Percentiles rank a stretch among this genome's conserved stretches.
Conservation (phyloP, 345 rosid species). For the Mallotus nudiflorus region DNA sequence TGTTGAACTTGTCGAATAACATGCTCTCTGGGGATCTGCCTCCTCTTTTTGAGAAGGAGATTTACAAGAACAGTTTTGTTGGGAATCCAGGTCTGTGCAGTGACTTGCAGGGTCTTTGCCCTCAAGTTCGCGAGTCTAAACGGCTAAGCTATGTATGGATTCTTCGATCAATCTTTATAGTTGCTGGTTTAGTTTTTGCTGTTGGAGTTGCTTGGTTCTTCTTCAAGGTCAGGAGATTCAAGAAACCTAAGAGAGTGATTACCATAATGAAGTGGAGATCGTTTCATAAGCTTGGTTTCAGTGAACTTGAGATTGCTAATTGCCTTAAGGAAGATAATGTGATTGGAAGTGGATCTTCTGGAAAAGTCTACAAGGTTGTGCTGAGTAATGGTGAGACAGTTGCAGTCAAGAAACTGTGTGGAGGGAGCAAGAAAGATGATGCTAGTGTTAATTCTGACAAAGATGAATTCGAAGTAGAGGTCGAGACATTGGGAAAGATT, state of each 20-base stretch:
- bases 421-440: slow-evolving; percentile 38
- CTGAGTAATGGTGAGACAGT: slow-evolving; percentile 68
- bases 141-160: slow-evolving; percentile 54
- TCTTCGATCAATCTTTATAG: slow-evolving; percentile 52
- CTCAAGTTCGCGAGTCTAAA: slow-evolving; percentile 29
- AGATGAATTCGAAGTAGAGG: slow-evolving; percentile 70
- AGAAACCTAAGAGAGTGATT: slow-evolving; percentile 38
- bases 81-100: slow-evolving; percentile 85
- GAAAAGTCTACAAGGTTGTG: slow-evolving; percentile 77
- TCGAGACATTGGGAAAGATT: slow-evolving; percentile 79
- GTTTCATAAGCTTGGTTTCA: slow-evolving; percentile 80
- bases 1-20: slow-evolving; percentile 74
- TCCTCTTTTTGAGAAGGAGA: slow-evolving; percentile 51
- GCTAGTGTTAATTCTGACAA: slow-evolving; percentile 30
- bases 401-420: slow-evolving; percentile 77
- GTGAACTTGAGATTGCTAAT: slow-evolving; percentile 57
- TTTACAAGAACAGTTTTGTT: slow-evolving; percentile 52
- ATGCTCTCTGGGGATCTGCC: slow-evolving; percentile 68
- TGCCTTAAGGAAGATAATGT: slow-evolving; percentile 68
- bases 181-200: slow-evolving; percentile 53
- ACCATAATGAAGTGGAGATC: slow-evolving; percentile 72
- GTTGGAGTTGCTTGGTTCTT: slow-evolving; percentile 64
- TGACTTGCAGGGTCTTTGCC: slow-evolving; percentile 61
- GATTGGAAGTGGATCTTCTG: slow-evolving; percentile 82
- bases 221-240: slow-evolving; percentile 48